phyloP scores from a whole-genome alignment of 176 grass and related monocot genomes.

The Carex scoparia region DNA sequence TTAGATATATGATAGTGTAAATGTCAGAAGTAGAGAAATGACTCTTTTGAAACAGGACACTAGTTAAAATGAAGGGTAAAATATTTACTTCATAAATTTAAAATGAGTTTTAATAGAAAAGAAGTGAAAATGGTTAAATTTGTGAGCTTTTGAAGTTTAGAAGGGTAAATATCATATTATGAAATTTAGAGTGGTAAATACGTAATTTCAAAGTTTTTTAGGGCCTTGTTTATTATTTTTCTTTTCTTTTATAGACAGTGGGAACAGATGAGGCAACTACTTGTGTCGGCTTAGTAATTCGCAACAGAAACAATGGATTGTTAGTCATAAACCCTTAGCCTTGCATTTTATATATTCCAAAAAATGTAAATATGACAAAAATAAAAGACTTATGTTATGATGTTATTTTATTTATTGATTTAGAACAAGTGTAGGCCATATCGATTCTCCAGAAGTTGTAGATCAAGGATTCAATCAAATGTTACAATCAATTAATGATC shows the following conservation, averaged over 20 bases:
- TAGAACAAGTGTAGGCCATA: slow-evolving; percentile 75
- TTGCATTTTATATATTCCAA: background rate
- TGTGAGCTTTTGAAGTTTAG: no score
- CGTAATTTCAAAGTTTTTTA: no score
- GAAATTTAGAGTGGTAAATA: no score
- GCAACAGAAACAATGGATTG: slow-evolving; percentile 77
- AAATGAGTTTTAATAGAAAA: no score
- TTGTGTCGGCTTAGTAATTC: slow-evolving; percentile 72
- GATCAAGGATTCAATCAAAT: slow-evolving; percentile 71
- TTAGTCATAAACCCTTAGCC: slow-evolving; percentile 38
- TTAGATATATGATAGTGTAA: no score
- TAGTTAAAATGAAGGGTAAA: no score
- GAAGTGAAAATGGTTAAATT: no score
- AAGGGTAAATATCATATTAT: no score
- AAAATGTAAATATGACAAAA: background rate
- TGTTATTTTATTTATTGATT: slow-evolving; percentile 7
- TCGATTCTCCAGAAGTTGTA: slow-evolving; percentile 75
- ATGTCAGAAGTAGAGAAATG: no score
- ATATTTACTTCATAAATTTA: no score
- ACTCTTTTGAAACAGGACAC: no score
- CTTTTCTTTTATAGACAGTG: slow-evolving; percentile 46
- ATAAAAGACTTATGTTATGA: background rate
- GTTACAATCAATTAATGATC: slow-evolving; percentile 61
- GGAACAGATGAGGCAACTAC: slow-evolving; percentile 93
- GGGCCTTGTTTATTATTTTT: no score